Base-by-base conservation (phyloP, 2,329 filamentous ascomycete species). In the Stagonosporopsis cucurbitacearum region DNA sequence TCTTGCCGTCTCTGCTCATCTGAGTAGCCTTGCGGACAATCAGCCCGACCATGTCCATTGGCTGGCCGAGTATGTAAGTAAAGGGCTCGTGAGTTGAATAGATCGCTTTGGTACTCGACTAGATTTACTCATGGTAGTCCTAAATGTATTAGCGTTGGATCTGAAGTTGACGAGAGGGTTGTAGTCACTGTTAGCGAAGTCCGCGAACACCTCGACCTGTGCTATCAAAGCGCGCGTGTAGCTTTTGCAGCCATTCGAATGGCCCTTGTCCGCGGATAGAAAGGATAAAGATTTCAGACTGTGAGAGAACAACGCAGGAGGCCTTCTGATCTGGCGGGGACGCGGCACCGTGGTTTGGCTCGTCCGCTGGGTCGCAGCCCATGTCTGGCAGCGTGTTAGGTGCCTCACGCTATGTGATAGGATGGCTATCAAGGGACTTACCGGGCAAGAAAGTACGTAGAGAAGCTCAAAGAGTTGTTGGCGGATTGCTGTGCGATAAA, bases 41-140 rank as follows among this genome's bases (percentile, higher is more conserved):
- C 64, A 96, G 82, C 80, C 98, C 95, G 45, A 98, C 91, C 69
- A 98, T 84, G 71, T 99, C 95, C 91, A 99, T 97, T 79, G 98
- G 93, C 70, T 90, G 88, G n/a, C n/a, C n/a, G 68, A 99, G 94
- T 78, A 99, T 88, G 75, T 99, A n/a, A 99, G 81, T 96, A 92
- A 81, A 99, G 99, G 33, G 95, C 95, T 64, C 95, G 88, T 26
- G 99, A 95, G 73, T 96, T 97, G 75, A n/a, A n/a, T n/a, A n/a
- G n/a, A n/a, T n/a, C n/a, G n/a, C n/a, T n/a, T n/a, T n/a, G n/a
- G n/a, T n/a, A n/a, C n/a, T n/a, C n/a, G n/a, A n/a, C n/a, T n/a
- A n/a, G n/a, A n/a, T n/a, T n/a, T n/a, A n/a, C n/a, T n/a, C n/a
- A n/a, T n/a, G n/a, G n/a, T n/a, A n/a, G n/a, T n/a, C n/a, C n/a